Percentiles rank a stretch among this genome's conserved stretches.
Conservation (phyloP, 2,329 filamentous ascomycete species). For the Penicillium vulpinum region DNA sequence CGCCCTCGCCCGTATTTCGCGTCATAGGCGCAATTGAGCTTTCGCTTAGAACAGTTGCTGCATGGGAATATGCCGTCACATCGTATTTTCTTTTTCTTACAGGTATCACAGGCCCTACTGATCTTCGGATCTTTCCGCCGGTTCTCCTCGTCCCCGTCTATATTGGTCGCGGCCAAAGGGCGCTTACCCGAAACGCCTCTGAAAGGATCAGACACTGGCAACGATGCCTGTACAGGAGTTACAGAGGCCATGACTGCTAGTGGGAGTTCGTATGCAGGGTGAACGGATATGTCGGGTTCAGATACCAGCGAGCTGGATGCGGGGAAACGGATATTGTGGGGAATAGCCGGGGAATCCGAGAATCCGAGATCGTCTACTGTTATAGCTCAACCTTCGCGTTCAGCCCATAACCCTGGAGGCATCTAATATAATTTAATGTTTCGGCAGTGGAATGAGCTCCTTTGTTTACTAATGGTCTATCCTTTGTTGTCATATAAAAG, state of each 20-base stretch:
- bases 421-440: too few relatives aligned
- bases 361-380: background rate
- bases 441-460: background rate
- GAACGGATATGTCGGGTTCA: conserved; percentile 3
- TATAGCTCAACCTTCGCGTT: background rate
- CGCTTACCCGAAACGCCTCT: background rate
- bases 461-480: background rate
- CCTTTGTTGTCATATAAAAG: background rate
- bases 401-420: too few relatives aligned
- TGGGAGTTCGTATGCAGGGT: background rate
- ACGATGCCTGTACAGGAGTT: background rate
- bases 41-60: conserved; percentile 17
- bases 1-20: conserved; percentile 14
- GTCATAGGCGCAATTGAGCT: conserved; percentile 10
- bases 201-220: background rate
- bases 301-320: background rate
- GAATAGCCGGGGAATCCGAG: background rate
- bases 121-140: conserved; percentile 23
- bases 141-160: conserved; percentile 11
- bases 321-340: background rate
- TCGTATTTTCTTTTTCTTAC: conserved; percentile 53
- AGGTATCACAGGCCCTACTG: conserved; percentile 19
- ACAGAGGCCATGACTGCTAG: background rate
- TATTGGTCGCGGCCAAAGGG: background rate
- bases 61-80: conserved; percentile 57